Percentiles rank a stretch among this genome's conserved stretches.
phyloP scores from a whole-genome alignment of 2,329 filamentous ascomycete species.

The Hypoxylon rubiginosum region DNA sequence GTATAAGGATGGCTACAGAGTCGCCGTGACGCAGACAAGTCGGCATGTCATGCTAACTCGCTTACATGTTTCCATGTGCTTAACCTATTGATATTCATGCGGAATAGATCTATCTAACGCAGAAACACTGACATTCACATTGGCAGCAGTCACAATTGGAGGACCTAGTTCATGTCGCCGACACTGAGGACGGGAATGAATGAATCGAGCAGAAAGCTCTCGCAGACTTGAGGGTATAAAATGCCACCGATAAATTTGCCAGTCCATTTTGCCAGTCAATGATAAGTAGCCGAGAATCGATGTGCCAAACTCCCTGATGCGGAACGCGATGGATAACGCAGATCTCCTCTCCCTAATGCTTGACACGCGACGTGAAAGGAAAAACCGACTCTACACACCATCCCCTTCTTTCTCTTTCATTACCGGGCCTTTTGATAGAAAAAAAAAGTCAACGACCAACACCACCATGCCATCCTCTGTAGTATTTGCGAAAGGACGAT shows the following conservation, averaged over 20 bases:
- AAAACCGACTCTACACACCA: slow-evolving; percentile 25
- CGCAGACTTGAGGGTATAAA: neutral
- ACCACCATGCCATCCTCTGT: slow-evolving; percentile 32
- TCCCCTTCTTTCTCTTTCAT: slow-evolving; percentile 22
- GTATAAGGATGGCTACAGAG: too few species aligned
- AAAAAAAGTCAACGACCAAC: slow-evolving; percentile 13
- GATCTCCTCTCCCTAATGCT: slow-evolving; percentile 35
- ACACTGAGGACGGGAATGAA: neutral
- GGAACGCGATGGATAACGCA: slow-evolving; percentile 22
- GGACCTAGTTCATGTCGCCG: neutral
- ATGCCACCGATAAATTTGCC: slow-evolving; percentile 11
- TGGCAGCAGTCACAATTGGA: too few species aligned
- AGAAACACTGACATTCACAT: neutral
- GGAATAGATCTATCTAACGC: too few species aligned
- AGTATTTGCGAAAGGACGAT: slow-evolving; percentile 4
- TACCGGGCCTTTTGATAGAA: slow-evolving; percentile 31
- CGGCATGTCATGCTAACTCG: too few species aligned
- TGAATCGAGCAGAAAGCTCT: neutral
- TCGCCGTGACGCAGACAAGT: too few species aligned
- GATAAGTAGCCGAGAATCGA: slow-evolving; percentile 17
- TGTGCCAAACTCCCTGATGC: slow-evolving; percentile 45
- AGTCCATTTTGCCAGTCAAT: slow-evolving; percentile 32
- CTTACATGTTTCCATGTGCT: too few species aligned
- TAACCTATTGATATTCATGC: too few species aligned
- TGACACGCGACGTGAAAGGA: slow-evolving; percentile 16